Percentiles rank a stretch among this genome's conserved stretches.
These are phyloP conservation scores for Phlebiopsis flavidoalba DNA, from an alignment of 768 basidiomycete genomes.

Conservation along the genomic window DNA sequence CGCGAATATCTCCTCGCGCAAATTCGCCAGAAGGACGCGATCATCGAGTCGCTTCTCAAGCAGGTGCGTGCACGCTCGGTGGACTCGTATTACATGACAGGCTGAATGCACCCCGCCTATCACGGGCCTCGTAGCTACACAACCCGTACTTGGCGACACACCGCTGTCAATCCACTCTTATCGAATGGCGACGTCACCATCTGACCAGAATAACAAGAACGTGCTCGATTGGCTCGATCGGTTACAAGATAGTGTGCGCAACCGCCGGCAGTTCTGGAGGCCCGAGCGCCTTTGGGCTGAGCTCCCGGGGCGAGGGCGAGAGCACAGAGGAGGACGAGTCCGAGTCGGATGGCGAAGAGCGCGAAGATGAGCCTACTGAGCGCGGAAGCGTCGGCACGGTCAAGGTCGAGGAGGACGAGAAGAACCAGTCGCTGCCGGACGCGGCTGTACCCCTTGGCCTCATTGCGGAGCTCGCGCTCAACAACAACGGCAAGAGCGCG, in stretches of 20 bases:
- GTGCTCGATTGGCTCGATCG: constrained; percentile 76
- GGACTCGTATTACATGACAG: background rate
- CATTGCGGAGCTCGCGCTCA: constrained; percentile 67
- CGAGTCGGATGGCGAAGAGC: constrained; percentile 14
- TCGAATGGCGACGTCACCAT: constrained; percentile 70
- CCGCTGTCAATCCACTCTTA: constrained; percentile 78
- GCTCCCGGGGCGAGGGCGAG: constrained; percentile 31
- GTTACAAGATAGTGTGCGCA: constrained; percentile 50
- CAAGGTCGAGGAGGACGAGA: constrained; percentile 43
- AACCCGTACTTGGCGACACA: constrained; percentile 80
- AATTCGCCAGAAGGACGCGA: constrained; percentile 81
- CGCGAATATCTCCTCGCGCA: constrained; percentile 83
- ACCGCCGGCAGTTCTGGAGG: constrained; percentile 41
- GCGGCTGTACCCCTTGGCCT: constrained; percentile 71
- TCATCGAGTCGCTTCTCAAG: constrained; percentile 81
- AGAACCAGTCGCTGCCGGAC: constrained; percentile 54
- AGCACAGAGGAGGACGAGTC: constrained; percentile 19
- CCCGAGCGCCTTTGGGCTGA: constrained; percentile 39
- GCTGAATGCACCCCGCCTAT: background rate
- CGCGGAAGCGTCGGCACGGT: constrained; percentile 20
- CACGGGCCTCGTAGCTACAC: constrained; percentile 47
- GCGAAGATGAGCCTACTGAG: constrained; percentile 16
- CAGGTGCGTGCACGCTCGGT: constrained; percentile 43
- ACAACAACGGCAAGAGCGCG: constrained; percentile 43
- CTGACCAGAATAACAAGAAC: constrained; percentile 62